A percentile compares a stretch with the other conserved stretches of the same genome.
Evolutionary conservation across 192 early-diverging fungal species (phyloP).

Genomic region (Coemansia sp.): DNA sequence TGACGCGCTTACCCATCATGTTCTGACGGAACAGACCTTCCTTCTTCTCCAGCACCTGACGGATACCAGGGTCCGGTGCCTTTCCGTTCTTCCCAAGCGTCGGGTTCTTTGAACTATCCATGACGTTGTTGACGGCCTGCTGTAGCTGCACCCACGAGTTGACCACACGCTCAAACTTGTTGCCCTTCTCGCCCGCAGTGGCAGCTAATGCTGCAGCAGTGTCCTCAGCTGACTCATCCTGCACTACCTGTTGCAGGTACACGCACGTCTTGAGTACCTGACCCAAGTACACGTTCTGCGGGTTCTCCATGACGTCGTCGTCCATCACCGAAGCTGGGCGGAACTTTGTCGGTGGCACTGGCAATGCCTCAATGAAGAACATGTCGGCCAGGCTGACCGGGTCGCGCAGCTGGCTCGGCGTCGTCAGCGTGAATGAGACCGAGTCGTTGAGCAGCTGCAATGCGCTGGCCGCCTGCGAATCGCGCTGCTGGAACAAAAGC

Average conservation of each 20-base stretch:
- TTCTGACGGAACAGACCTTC: conserved; percentile 98
- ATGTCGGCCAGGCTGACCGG: conserved; percentile 65
- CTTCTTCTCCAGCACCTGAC: conserved; percentile 98
- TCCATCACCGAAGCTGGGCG: conserved; percentile 89
- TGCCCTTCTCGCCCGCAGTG: conserved; percentile 14
- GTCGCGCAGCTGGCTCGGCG: conserved; percentile 34
- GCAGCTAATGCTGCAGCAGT: background rate
- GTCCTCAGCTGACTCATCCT: conserved; percentile 17
- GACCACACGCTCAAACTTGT: conserved; percentile 46
- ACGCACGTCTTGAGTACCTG: conserved; percentile 81
- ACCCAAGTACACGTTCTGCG: conserved; percentile 89
- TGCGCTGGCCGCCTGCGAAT: conserved; percentile 43
- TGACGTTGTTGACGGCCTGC: conserved; percentile 85
- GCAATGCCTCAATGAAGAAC: conserved; percentile 91
- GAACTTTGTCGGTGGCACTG: conserved; percentile 91
- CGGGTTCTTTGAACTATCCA: conserved; percentile 91
- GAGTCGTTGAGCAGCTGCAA: conserved; percentile 14
- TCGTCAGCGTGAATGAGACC: conserved; percentile 27
- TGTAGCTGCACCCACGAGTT: conserved; percentile 79
- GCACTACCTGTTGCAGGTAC: conserved; percentile 56
- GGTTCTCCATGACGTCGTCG: conserved; percentile 87
- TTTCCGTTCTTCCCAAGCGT: conserved; percentile 57
- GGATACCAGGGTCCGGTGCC: conserved; percentile 81
- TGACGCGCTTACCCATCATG: conserved; percentile 99
- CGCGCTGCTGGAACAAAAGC: conserved; percentile 77